Evolutionary conservation across 129 eudicot genomes (phyloP).

Genomic region (Arctium lappa): DNA sequence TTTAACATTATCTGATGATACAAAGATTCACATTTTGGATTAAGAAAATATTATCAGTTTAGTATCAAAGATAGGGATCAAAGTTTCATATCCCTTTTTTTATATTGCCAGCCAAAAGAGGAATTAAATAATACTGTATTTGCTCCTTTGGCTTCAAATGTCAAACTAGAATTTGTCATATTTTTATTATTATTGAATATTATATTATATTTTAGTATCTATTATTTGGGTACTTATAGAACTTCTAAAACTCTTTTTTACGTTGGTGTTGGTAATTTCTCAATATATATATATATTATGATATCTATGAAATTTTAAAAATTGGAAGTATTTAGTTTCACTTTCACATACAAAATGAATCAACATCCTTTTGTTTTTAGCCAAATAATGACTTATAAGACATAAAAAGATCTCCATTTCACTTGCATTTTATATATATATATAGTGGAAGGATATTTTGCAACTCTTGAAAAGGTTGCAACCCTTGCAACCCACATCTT

Average conservation of each 20-base stretch:
- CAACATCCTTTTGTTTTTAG: background rate
- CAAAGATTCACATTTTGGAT: constrained; percentile 17
- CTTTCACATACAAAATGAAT: no score
- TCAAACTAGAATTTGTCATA: background rate
- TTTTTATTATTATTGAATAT: background rate
- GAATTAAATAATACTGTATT: background rate
- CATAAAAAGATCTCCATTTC: constrained; percentile 9
- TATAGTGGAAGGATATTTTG: no score
- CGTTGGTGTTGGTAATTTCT: background rate
- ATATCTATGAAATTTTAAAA: background rate
- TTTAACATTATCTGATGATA: constrained; percentile 7
- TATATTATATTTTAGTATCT: background rate
- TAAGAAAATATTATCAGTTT: constrained; percentile 7
- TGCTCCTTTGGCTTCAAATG: constrained; percentile 9
- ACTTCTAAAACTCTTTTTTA: background rate
- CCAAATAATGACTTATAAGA: constrained; percentile 2
- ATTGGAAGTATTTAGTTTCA: no score
- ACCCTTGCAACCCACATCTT: no score
- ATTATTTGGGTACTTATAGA: background rate
- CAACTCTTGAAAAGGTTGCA: no score
- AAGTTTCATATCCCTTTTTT: constrained; percentile 4
- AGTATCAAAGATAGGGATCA: constrained; percentile 26
- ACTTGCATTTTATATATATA: no score
- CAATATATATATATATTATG: no score
- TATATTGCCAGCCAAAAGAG: constrained; percentile 21